Conservation (phyloP, 2,329 filamentous ascomycete genomes). For the Tolypocladium tropicale region DNA sequence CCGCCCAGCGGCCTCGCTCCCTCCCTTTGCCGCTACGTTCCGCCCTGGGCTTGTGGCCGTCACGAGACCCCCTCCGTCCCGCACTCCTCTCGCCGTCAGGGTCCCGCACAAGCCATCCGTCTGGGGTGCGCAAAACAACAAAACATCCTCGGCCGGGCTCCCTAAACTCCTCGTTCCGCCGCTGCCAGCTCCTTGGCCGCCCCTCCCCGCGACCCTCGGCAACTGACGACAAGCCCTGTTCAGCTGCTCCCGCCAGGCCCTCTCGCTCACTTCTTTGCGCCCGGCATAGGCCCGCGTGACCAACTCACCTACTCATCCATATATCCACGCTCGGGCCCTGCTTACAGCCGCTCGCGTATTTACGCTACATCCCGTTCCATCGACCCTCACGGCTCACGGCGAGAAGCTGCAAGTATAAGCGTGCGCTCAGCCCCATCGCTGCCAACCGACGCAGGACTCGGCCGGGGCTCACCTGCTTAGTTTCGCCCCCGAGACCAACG, state of each 20-base stretch:
- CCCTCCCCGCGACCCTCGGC: not conserved
- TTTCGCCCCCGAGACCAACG: not conserved
- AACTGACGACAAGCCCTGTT: not conserved
- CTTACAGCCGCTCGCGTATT: slow-evolving; percentile 13
- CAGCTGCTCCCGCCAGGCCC: not conserved
- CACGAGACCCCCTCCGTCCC: not conserved
- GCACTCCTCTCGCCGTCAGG: not conserved
- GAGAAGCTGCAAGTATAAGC: slow-evolving; percentile 5
- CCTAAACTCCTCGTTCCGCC: not conserved
- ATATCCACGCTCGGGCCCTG: not conserved
- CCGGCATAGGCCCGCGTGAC: not conserved
- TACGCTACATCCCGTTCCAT: slow-evolving; percentile 10
- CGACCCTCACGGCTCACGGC: slow-evolving; percentile 2
- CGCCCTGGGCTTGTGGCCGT: not conserved
- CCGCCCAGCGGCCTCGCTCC: not conserved
- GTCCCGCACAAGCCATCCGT: not conserved
- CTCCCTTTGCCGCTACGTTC: not conserved
- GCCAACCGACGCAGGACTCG: not conserved
- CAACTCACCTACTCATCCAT: not conserved
- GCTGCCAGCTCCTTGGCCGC: not conserved
- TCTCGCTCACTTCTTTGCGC: not conserved
- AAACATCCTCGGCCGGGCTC: not conserved
- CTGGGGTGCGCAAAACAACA: not conserved
- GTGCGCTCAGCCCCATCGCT: slow-evolving; percentile 3
- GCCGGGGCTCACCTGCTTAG: not conserved